Conservation (phyloP, 306 rosid genomes). For the Citrullus colocynthis region DNA sequence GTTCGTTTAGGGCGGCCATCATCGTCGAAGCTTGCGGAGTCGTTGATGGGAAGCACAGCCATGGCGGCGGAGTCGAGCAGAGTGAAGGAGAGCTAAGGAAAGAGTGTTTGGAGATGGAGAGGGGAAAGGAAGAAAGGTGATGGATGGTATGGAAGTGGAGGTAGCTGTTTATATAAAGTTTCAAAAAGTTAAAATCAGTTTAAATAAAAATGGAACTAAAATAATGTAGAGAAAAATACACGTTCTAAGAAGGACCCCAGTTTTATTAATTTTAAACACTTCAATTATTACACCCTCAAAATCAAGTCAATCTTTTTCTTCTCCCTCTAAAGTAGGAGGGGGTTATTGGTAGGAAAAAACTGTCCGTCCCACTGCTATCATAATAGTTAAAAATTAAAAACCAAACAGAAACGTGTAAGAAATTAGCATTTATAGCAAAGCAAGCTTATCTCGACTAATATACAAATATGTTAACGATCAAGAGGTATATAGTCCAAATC, state of each 20-base stretch:
- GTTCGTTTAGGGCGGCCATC: conserved; percentile 46
- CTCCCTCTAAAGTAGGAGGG: too few species aligned
- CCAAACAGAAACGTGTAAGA: too few species aligned
- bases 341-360: too few species aligned
- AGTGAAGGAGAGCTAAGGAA: too few species aligned
- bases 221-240: neutral
- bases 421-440: too few species aligned
- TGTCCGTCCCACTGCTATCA: too few species aligned
- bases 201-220: neutral
- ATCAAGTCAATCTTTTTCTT: neutral
- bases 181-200: neutral
- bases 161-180: neutral
- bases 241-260: neutral
- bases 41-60: conserved; percentile 4
- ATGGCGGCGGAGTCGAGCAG: neutral
- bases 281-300: neutral
- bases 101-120: too few species aligned
- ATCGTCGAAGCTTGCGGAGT: conserved; percentile 32
- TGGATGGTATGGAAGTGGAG: neutral
- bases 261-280: neutral
- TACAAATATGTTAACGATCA: too few species aligned
- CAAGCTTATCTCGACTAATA: too few species aligned
- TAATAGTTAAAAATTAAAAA: too few species aligned
- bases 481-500: too few species aligned
- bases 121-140: neutral